These are phyloP conservation scores for Jatropha multifida DNA, from an alignment of 441 rosid species.

Conservation along the genomic window DNA sequence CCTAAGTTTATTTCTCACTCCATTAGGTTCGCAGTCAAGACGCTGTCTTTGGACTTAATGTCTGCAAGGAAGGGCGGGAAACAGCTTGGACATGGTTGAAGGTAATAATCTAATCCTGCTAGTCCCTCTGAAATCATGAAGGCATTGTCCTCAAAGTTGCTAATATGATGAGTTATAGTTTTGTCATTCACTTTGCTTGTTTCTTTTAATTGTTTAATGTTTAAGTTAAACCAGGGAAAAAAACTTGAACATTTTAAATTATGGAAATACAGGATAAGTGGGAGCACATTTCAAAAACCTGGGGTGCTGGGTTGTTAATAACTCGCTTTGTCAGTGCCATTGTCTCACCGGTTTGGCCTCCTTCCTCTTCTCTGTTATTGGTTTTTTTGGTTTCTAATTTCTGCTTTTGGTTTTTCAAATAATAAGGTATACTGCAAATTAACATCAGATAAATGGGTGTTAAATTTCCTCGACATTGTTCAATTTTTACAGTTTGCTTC, in stretches of 20 bases:
- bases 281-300: conserved; percentile 66
- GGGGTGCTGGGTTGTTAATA: conserved; percentile 74
- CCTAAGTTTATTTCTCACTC: conserved; percentile 9
- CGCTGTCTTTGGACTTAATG: conserved; percentile 65
- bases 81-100: conserved; percentile 88
- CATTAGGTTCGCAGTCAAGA: conserved; percentile 84
- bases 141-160: neutral
- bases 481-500: conserved; percentile 64
- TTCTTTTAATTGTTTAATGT: neutral
- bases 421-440: neutral
- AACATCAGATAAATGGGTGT: neutral
- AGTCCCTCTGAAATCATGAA: neutral
- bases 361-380: neutral
- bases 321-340: conserved; percentile 66
- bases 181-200: neutral
- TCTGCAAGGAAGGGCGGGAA: conserved; percentile 81
- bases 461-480: neutral
- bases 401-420: neutral
- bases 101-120: conserved; percentile 32
- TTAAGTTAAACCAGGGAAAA: neutral
- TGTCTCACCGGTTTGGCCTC: conserved; percentile 74
- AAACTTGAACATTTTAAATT: neutral
- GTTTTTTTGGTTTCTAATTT: neutral
- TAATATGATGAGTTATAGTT: neutral
- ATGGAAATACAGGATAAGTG: conserved; percentile 59